Conservation (phyloP, 2,329 filamentous ascomycete genomes). For the Fusarium nelsonii region DNA sequence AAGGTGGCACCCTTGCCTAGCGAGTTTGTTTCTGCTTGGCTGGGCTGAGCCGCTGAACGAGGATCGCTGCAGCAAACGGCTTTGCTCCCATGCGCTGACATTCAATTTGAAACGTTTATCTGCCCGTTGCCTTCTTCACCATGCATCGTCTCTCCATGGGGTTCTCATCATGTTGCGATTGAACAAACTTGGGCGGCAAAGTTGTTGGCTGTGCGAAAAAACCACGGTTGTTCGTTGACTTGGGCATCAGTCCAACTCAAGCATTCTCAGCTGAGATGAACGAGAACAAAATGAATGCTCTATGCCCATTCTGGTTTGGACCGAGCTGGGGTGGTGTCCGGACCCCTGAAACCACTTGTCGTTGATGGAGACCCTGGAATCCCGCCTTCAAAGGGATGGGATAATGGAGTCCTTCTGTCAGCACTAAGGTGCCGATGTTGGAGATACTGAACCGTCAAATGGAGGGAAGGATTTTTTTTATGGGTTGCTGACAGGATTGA, state of each 20-base stretch:
- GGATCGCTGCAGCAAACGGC: conserved; percentile 4
- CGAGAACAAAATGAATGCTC: conserved; percentile 16
- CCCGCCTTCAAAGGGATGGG: conserved; percentile 13
- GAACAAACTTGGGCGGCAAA: neutral
- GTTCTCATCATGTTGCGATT: neutral
- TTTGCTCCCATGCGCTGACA: conserved; percentile 9
- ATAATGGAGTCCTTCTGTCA: conserved; percentile 20
- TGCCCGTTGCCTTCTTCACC: neutral
- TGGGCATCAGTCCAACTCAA: conserved; percentile 17
- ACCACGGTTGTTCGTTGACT: neutral
- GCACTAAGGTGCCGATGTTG: conserved; percentile 23
- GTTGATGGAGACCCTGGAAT: conserved; percentile 27
- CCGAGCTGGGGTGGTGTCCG: conserved; percentile 12
- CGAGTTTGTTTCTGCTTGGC: conserved; percentile 28
- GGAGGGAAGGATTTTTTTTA: neutral
- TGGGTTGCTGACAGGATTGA: neutral
- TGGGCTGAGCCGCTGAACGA: conserved; percentile 12
- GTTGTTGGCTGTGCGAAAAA: neutral
- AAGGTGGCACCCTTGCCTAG: neutral
- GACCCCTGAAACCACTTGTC: conserved; percentile 29
- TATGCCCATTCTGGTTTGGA: conserved; percentile 18
- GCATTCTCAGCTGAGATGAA: conserved; percentile 26
- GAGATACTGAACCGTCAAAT: conserved; percentile 10
- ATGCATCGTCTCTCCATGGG: neutral
- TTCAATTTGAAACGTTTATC: conserved; percentile 18